phyloP scores from a whole-genome alignment of 2,329 filamentous ascomycete species.

The Colletotrichum sp. region DNA sequence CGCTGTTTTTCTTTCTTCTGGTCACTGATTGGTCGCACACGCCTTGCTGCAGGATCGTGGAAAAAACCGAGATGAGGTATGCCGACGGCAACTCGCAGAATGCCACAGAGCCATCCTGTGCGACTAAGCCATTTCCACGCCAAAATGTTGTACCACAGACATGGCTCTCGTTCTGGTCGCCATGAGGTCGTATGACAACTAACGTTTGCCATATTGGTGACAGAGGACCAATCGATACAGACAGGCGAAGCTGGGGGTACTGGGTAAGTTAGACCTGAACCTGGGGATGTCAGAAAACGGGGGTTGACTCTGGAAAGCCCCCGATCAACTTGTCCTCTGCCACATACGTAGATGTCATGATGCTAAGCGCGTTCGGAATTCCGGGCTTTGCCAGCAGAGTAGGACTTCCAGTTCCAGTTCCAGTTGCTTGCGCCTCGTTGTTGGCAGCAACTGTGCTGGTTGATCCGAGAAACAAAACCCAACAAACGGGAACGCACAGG shows the following conservation, averaged over 20 bases:
- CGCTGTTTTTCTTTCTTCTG: neutral
- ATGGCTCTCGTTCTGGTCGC: neutral
- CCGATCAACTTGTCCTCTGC: neutral
- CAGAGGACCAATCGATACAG: neutral
- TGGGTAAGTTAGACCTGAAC: neutral
- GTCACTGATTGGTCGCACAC: conserved; percentile 6
- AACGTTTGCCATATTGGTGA: neutral
- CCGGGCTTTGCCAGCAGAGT: neutral
- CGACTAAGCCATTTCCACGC: neutral
- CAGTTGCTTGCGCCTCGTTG: neutral
- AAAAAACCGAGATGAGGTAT: conserved; percentile 22
- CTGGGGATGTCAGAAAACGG: neutral
- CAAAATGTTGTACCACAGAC: neutral
- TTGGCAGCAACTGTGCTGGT: neutral
- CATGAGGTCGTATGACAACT: neutral
- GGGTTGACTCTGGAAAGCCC: neutral
- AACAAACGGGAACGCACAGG: neutral
- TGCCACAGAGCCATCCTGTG: neutral
- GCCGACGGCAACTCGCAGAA: conserved; percentile 8
- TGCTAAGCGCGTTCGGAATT: neutral
- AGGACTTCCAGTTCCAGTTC: neutral
- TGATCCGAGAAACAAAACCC: neutral
- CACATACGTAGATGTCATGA: neutral
- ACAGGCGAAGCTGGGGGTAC: neutral
- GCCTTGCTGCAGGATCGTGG: conserved; percentile 24